Percentiles rank a stretch among this genome's conserved stretches.
Conservation (phyloP, 192 early-diverging fungal genomes). For the Coemansia sp. region DNA sequence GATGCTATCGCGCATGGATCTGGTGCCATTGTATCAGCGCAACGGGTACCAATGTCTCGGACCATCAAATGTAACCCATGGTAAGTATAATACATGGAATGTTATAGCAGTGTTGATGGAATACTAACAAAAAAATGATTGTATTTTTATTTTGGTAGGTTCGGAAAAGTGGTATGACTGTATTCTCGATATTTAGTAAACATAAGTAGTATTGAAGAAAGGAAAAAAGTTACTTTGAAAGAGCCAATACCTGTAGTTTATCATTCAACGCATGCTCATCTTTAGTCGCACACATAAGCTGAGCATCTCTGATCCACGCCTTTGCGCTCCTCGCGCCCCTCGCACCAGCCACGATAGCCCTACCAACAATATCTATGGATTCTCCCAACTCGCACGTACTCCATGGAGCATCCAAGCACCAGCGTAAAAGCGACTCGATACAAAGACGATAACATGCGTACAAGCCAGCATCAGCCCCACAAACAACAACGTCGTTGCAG, state of each 20-base stretch:
- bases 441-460: constrained; percentile 6
- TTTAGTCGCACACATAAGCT: not conserved
- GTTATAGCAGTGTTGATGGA: not conserved
- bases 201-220: not conserved
- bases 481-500: not conserved
- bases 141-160: constrained; percentile 11
- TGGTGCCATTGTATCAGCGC: constrained; percentile 63
- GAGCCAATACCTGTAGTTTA: not conserved
- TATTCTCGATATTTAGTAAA: constrained; percentile 15
- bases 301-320: constrained; percentile 35
- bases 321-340: constrained; percentile 4
- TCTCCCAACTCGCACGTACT: not conserved
- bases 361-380: constrained; percentile 14
- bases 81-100: constrained; percentile 16
- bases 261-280: constrained; percentile 2
- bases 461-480: not conserved
- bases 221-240: not conserved
- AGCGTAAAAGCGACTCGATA: constrained; percentile 23
- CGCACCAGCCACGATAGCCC: constrained; percentile 19
- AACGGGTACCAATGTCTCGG: constrained; percentile 64
- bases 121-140: not conserved
- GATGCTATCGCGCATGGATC: constrained; percentile 60
- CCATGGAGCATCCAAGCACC: constrained; percentile 10
- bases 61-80: constrained; percentile 64
- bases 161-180: constrained; percentile 50